phyloP scores from a whole-genome alignment of 495 filamentous ascomycete genomes.

The Clohesyomyces aquaticus region DNA sequence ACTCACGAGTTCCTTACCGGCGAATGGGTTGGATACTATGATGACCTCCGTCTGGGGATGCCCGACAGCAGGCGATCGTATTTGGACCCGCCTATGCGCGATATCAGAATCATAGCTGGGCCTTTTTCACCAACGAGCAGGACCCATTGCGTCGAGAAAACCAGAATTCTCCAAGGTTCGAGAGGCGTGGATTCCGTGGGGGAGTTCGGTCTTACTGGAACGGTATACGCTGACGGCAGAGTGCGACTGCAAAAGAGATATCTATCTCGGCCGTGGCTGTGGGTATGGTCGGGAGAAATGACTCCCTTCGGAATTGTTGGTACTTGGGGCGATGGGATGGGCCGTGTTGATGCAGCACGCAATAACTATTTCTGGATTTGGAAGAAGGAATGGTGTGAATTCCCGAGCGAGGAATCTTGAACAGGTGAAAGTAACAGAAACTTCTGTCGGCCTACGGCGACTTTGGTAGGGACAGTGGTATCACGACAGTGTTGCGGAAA shows the following conservation, averaged over 20 bases:
- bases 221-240: not conserved
- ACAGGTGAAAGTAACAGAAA: no score
- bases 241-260: constrained; percentile 6
- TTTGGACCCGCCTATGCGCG: not conserved
- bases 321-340: constrained; percentile 8
- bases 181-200: not conserved
- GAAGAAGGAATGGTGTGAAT: constrained; percentile 15
- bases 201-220: not conserved
- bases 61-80: not conserved
- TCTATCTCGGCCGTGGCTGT: not conserved
- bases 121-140: not conserved
- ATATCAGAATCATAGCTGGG: not conserved
- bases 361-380: constrained; percentile 19
- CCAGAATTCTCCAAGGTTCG: not conserved
- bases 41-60: not conserved
- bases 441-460: no score
- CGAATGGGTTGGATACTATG: constrained; percentile 5
- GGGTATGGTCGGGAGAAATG: not conserved
- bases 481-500: no score
- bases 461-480: no score
- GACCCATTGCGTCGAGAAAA: not conserved
- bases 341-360: no score
- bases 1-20: constrained; percentile 2
- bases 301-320: constrained; percentile 11
- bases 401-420: not conserved